Conservation (phyloP, 176 grass and related monocot species). For the Juncus effusus region DNA sequence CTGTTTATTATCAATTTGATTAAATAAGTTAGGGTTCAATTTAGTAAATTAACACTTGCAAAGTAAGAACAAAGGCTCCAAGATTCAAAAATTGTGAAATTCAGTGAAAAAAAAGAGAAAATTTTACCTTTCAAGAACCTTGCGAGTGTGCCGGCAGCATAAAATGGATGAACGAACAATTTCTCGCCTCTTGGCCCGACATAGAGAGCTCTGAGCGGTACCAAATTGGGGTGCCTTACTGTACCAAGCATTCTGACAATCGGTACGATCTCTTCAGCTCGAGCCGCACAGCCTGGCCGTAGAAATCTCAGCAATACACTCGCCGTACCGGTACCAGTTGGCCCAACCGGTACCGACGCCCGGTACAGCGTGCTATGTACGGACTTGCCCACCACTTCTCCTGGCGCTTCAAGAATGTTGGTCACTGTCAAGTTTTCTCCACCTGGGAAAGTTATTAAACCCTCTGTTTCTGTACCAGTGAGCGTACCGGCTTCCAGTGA, state of each 20-base stretch:
- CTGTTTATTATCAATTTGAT: constrained; percentile 39
- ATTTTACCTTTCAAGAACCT: constrained; percentile 56
- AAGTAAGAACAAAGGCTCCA: neutral
- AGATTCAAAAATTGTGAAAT: too few species aligned
- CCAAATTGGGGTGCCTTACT: constrained; percentile 69
- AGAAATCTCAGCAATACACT: constrained; percentile 74
- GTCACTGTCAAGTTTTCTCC: constrained; percentile 70
- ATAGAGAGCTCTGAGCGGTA: constrained; percentile 76
- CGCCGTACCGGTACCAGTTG: constrained; percentile 28
- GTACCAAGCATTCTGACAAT: constrained; percentile 45
- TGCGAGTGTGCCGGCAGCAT: constrained; percentile 68
- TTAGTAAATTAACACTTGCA: neutral
- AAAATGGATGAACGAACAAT: constrained; percentile 84
- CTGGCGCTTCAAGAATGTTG: constrained; percentile 80
- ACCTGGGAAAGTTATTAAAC: constrained; percentile 60
- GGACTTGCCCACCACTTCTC: constrained; percentile 87
- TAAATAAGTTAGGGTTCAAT: neutral
- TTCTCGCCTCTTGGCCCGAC: constrained; percentile 83
- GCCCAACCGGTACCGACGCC: constrained; percentile 42
- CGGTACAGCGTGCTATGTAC: constrained; percentile 77
- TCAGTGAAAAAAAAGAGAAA: neutral
- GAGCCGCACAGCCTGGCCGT: constrained; percentile 51
- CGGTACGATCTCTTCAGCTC: constrained; percentile 43
- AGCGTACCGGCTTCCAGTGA: constrained; percentile 27
- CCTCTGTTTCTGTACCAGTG: constrained; percentile 34